These are phyloP conservation scores for Eucalyptus decipiens DNA, from an alignment of 345 rosid species.

Conservation along the genomic window DNA sequence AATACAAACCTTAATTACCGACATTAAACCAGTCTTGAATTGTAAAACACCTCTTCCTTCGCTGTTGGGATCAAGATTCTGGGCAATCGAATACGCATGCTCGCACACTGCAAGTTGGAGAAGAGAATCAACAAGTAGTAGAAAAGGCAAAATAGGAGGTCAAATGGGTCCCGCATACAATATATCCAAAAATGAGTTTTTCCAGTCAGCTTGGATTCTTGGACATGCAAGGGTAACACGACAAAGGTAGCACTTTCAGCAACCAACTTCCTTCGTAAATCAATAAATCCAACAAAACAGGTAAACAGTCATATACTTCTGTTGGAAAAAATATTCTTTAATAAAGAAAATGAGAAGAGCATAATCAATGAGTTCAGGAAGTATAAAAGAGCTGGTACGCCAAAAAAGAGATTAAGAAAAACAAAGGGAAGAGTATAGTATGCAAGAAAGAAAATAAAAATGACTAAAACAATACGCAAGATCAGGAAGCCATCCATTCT, in stretches of 20 bases:
- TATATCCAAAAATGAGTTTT: background rate
- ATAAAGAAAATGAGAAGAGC: background rate
- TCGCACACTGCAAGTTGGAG: slow-evolving; percentile 66
- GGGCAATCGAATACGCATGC: slow-evolving; percentile 93
- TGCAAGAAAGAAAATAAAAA: background rate
- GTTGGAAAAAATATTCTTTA: background rate
- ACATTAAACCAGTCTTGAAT: slow-evolving; percentile 95
- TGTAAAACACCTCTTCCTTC: slow-evolving; percentile 98
- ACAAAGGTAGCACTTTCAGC: background rate
- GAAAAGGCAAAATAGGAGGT: background rate
- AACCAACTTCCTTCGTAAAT: background rate
- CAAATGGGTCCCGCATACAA: background rate
- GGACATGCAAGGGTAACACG: background rate
- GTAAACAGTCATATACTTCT: background rate
- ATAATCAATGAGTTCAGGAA: background rate
- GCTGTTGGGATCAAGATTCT: slow-evolving; percentile 90
- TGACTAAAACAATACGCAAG: background rate
- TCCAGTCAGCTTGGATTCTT: background rate
- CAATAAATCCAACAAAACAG: background rate
- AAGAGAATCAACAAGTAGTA: background rate
- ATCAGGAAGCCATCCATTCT: background rate
- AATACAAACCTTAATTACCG: slow-evolving; percentile 72
- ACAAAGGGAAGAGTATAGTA: background rate
- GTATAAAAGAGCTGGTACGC: background rate
- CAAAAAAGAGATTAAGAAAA: background rate